Evolutionary conservation across 1,284 basidiomycete species (phyloP).

Genomic region (Meira miltonrushii): DNA sequence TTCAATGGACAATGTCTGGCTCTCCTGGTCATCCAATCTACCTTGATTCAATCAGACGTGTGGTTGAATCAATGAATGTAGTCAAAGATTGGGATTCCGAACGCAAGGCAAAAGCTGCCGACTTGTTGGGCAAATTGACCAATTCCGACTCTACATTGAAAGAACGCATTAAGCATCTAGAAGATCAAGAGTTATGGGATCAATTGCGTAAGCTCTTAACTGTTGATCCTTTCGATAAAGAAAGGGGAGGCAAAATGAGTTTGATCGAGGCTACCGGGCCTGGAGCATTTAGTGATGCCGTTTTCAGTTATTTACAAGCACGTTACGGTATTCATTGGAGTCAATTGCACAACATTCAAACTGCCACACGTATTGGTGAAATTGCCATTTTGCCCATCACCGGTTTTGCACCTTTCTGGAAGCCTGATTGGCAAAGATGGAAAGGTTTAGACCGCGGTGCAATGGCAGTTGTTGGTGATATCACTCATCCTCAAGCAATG

Average conservation of each 20-base stretch:
- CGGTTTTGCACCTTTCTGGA: constrained; percentile 2
- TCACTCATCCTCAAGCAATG: constrained; percentile 8
- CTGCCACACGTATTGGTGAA: constrained; percentile 3
- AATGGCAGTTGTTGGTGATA: constrained; percentile 1
- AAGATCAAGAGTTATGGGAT: constrained; percentile 1
- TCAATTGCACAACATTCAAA: constrained; percentile 5
- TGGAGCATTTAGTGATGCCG: constrained; percentile 4
- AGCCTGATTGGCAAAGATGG: constrained; percentile 9
- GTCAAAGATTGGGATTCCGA: constrained; percentile 4
- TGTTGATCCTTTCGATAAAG: constrained; percentile 3
- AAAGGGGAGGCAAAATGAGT: neutral
- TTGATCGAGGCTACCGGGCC: constrained; percentile 7
- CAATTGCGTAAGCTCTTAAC: neutral
- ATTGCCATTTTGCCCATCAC: constrained; percentile 5
- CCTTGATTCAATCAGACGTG: constrained; percentile 2
- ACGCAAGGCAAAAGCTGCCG: neutral
- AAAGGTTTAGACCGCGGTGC: neutral
- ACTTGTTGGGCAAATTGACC: neutral
- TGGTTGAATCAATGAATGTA: neutral
- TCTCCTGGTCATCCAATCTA: constrained; percentile 8
- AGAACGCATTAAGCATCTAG: neutral
- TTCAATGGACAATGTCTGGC: constrained; percentile 10
- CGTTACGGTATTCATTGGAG: constrained; percentile 7
- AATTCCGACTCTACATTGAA: neutral
- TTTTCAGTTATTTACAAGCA: constrained; percentile 3